Evolutionary conservation across 2,329 filamentous ascomycete genomes (phyloP), one percentile per base, ranked within the genome.

Genomic region (Sclerotinia sclerotiorum): DNA sequence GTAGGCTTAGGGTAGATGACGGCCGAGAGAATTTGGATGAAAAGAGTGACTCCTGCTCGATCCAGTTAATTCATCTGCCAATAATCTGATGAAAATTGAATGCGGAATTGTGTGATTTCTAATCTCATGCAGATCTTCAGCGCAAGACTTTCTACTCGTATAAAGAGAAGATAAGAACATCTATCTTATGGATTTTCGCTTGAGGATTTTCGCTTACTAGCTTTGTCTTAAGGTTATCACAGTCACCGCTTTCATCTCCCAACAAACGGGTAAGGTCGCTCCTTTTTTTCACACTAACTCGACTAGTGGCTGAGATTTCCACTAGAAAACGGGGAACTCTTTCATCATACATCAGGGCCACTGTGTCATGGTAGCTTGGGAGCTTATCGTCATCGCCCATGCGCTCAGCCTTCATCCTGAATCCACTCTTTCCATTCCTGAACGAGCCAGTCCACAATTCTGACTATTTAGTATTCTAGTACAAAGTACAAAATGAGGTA

Each of bases 311-410:
- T 35, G 35, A 49, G 27, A 3, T 35, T 29, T 21, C 44, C 56
- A 49, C 27, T 49, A 39, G 29, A 21, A 49, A 49, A 49, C 35
- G 17, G 29, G 27, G 2, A 42, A 21, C 29, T 49, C 27, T 62
- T 62, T 62, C 60, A 32, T 62, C 60, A 62, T 49, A 11, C 2
- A 44, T 4, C 3, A 2, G 3, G 21, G 11, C 24, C 19, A 24
- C 44, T 61, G 15, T 21, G 42, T 10, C 44, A 61, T 62, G 29
- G 21, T 27, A 27, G 32, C 35, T 42, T 42, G 21, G 35, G 24
- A 42, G 55, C 46, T 62, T 62, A 62, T 51, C 46, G 42, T 62
- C 46, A 62, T 62, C 29, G 39, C n/a, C n/a, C 10, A 21, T 24
- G 24, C 24, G 24, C 11, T 58, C 24, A 49, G 48, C 48, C 48